Evolutionary conservation across 306 rosid genomes (phyloP), one percentile per base, ranked within the genome.

Genomic region (Rosa chinensis): DNA sequence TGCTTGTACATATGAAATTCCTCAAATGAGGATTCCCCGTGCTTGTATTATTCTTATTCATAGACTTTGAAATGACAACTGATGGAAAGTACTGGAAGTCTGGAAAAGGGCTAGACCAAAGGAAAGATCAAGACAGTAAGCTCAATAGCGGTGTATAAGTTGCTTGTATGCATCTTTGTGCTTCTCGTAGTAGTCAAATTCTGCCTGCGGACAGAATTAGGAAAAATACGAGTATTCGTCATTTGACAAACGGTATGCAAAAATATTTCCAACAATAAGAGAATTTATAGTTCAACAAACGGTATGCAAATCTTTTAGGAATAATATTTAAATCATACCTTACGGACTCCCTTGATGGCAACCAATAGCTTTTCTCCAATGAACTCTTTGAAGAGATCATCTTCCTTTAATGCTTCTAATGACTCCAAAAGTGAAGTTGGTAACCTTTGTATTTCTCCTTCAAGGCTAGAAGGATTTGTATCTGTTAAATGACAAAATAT

Each of bases 401-500:
- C 89, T 81, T 87, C 84, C 73, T 86, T 53, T 48, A 94, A 90
- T 81, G 99, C 95, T 82, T 82, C 92, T 79, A 91, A 78, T 32
- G 97, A 88, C 82, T 94, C 99, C 35, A 85, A 89, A 67, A 92
- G 97, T 73, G 97, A 87, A 71, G 43, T 48, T 14, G 99, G 99
- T 82, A 94, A 76, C 78, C 97, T 88, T 78, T 77, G 81, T 80
- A 89, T 85, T 73, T 79, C 78, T 50, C 84, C 87, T 1, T 77
- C 85, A 50, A 79, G 43, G 66, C 58, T 73, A 68, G 79, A 78
- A 80, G 97, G 97, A 66, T 87, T 77, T 58, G 89, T 77, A 80
- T 92, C 97, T 95, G 97, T 85, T 84, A 76, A 49, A 84, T 42
- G 28, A 13, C 20, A 23, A 50, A 66, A 69, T 10, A 21, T 21